Conservation (phyloP, 148 eudicot species). For the Heliamphora exappendiculata region DNA sequence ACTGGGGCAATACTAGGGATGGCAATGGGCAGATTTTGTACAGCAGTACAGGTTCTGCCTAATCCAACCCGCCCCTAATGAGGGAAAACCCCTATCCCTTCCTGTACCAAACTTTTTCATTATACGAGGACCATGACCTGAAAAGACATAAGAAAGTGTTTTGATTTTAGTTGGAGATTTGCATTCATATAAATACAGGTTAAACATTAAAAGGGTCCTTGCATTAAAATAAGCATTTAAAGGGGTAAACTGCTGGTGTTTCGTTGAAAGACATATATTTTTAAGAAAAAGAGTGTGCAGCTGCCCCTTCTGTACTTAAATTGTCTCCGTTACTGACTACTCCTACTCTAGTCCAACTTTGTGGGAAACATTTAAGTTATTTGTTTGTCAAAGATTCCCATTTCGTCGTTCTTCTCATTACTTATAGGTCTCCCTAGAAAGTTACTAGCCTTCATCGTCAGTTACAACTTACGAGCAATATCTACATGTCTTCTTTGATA, state of each 20-base stretch:
- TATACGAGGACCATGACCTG: background rate
- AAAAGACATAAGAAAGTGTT: background rate
- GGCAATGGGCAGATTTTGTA: background rate
- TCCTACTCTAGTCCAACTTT: background rate
- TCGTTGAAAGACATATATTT: background rate
- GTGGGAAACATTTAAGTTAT: background rate
- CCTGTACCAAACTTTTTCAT: background rate
- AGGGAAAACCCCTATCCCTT: background rate
- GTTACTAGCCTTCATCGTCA: background rate
- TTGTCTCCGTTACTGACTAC: background rate
- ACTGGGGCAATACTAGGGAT: background rate
- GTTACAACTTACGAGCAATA: too few relatives aligned
- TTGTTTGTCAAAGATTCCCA: background rate
- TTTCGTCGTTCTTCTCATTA: background rate
- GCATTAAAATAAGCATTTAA: background rate
- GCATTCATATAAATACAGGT: background rate
- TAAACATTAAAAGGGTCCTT: background rate
- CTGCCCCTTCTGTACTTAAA: too few relatives aligned
- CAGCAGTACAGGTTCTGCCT: background rate
- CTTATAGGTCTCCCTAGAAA: background rate
- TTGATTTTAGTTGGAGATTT: background rate
- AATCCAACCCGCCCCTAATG: background rate
- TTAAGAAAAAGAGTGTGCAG: background rate
- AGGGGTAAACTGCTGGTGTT: background rate
- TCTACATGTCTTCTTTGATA: too few relatives aligned